Base-by-base conservation (phyloP, 176 grass and related monocot species). In the Bothriochloa decipiens region DNA sequence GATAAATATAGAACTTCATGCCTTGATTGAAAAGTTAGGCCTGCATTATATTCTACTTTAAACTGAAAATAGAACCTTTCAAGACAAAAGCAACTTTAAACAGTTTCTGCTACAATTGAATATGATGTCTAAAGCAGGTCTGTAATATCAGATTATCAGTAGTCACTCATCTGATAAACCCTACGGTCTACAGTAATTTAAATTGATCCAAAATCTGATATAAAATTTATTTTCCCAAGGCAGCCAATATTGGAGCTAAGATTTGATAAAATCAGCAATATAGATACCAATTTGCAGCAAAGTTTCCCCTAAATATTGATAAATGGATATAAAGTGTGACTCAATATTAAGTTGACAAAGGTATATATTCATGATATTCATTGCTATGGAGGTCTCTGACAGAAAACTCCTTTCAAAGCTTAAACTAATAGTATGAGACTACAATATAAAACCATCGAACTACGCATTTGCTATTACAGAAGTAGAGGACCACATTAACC, bases 191-290 rank as follows among this genome's bases (percentile, higher is more conserved):
- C 3, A 20, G 40, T 26, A 47, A 71, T 26, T 68, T 4, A 43
- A 76, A 42, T 65, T 11, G 6, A 65, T 78, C 16, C 18, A 5
- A 52, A 80, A 72, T 27, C 1, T 20, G 45, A 65, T 37, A 6
- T 28, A 4, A 37, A 6, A 39, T 53, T 23, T 7, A 16, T 22
- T 40, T 37, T 16, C 17, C n/a, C 3, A 11, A 58, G 3, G 3
- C 36, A 57, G 65, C 11, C 22, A 65, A n/a, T 37, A 15, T 37
- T 72, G 25, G 8, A 64, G n/a, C 18, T 76, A 33, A 84, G 28
- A 79, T 65, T 52, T 76, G 13, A 20, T 20, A 7, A 66, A 55
- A 66, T 65, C 22, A 76, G 61, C 29, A 53, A 75, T 71, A 25
- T 15, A 39, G 7, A 77, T 29, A 61, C 67, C 41, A 42, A 41